A percentile compares a stretch with the other conserved stretches of the same genome.
phyloP scores from a whole-genome alignment of 495 filamentous ascomycete species.

The Cercophora samala region DNA sequence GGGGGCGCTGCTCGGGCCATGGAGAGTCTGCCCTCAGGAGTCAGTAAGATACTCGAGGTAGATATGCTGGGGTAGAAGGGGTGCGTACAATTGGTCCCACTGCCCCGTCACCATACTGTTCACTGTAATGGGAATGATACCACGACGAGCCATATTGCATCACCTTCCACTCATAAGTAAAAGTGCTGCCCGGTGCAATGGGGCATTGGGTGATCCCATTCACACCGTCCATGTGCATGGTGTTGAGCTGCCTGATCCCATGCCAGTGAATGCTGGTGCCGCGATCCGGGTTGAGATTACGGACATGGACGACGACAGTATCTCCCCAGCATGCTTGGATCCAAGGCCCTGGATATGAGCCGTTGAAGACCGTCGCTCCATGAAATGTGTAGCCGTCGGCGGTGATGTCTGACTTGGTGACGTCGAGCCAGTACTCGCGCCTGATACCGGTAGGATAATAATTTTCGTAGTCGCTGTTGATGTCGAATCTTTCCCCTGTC shows the following conservation, averaged over 20 bases:
- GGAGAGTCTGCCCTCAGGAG: conserved; percentile 25
- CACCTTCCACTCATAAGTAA: conserved; percentile 29
- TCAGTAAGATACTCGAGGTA: not conserved
- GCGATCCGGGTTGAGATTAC: conserved; percentile 30
- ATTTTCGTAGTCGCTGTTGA: conserved; percentile 8
- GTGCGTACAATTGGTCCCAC: conserved; percentile 38
- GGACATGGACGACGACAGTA: conserved; percentile 51
- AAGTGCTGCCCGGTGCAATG: conserved; percentile 40
- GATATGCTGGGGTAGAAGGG: not conserved
- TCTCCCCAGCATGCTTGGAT: conserved; percentile 59
- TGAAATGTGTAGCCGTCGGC: conserved; percentile 8
- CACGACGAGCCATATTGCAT: conserved; percentile 56
- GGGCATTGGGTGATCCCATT: conserved; percentile 49
- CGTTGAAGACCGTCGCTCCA: conserved; percentile 6
- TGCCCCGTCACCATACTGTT: conserved; percentile 53
- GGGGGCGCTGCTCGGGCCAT: conserved; percentile 45
- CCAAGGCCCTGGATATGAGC: conserved; percentile 46
- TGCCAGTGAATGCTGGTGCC: conserved; percentile 54
- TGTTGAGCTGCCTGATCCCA: conserved; percentile 42
- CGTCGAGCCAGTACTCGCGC: conserved; percentile 3
- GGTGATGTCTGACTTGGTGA: conserved; percentile 7
- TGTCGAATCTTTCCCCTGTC: conserved; percentile 6
- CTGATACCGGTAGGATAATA: not conserved
- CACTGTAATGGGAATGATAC: conserved; percentile 58
- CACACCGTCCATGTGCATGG: conserved; percentile 39